phyloP scores from a whole-genome alignment of 306 rosid genomes.

The Potentilla sterilis region DNA sequence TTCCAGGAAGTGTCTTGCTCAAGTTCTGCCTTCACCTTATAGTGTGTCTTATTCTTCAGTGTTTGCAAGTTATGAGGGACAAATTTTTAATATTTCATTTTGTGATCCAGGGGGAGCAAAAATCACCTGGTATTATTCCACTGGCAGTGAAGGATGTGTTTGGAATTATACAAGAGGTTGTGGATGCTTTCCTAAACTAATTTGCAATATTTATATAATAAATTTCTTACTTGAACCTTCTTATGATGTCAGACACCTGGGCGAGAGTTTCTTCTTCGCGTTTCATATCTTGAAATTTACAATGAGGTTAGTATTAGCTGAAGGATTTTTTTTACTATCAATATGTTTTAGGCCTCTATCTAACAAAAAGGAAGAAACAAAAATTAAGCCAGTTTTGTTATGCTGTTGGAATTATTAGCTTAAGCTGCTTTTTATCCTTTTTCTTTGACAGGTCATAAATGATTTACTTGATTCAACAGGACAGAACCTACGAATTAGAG shows the following conservation, averaged over 20 bases:
- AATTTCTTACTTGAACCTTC: constrained; percentile 13
- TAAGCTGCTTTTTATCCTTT: neutral
- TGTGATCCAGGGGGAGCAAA: constrained; percentile 75
- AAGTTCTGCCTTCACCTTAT: neutral
- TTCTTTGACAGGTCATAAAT: constrained; percentile 65
- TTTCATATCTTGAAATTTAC: constrained; percentile 85
- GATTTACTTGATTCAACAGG: constrained; percentile 80
- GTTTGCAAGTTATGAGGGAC: constrained; percentile 15
- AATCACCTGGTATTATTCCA: constrained; percentile 92
- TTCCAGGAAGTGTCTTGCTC: neutral
- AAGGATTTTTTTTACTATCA: no score
- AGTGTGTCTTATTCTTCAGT: neutral
- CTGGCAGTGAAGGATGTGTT: constrained; percentile 88
- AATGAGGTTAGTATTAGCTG: constrained; percentile 65
- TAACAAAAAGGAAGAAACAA: no score
- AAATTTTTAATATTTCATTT: constrained; percentile 13
- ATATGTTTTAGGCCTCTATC: no score
- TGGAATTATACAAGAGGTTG: constrained; percentile 85
- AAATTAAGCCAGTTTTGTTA: neutral
- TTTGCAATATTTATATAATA: neutral
- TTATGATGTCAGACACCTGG: constrained; percentile 64
- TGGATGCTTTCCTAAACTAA: constrained; percentile 10
- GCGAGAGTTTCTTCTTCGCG: constrained; percentile 81
- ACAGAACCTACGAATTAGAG: constrained; percentile 81
- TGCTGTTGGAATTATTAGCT: constrained; percentile 5